These are phyloP conservation scores for Aspergillus sp. DNA, from an alignment of 2,329 filamentous ascomycete species.

Conservation along the genomic window DNA sequence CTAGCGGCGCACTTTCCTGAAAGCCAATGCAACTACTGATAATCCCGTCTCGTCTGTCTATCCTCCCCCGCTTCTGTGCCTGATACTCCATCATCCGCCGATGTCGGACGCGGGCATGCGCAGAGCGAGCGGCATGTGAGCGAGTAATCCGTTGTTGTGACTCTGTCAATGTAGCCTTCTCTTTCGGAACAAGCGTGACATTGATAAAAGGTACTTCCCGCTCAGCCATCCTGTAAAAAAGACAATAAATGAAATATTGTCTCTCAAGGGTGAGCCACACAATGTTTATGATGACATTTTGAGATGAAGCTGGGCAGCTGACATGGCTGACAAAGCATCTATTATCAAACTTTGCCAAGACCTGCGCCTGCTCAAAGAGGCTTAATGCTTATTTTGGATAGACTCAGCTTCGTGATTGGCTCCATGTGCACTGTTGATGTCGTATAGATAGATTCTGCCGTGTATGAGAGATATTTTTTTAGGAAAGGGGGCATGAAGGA, in stretches of 20 bases:
- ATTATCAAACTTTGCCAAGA: slow-evolving; percentile 7
- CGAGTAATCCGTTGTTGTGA: slow-evolving; percentile 16
- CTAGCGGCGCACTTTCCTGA: too few species aligned
- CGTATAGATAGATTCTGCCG: not conserved
- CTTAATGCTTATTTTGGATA: not conserved
- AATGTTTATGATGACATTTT: not conserved
- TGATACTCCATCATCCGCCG: slow-evolving; percentile 23
- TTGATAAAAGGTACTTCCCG: slow-evolving; percentile 7
- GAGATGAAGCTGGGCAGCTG: not conserved
- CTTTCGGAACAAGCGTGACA: not conserved
- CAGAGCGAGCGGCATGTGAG: slow-evolving; percentile 23
- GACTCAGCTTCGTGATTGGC: not conserved
- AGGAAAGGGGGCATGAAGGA: not conserved
- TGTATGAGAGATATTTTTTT: not conserved
- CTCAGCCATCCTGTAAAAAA: not conserved
- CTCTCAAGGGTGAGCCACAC: not conserved
- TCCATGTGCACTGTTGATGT: not conserved
- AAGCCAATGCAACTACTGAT: not conserved
- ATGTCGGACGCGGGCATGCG: slow-evolving; percentile 21
- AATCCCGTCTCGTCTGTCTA: not conserved
- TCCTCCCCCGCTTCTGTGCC: slow-evolving; percentile 13
- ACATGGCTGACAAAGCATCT: not conserved
- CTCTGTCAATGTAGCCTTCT: not conserved
- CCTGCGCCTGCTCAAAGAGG: slow-evolving; percentile 5
- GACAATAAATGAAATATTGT: not conserved